These are phyloP conservation scores for Moesziomyces globuligerus DNA, from an alignment of 1,284 basidiomycete species.

Conservation along the genomic window DNA sequence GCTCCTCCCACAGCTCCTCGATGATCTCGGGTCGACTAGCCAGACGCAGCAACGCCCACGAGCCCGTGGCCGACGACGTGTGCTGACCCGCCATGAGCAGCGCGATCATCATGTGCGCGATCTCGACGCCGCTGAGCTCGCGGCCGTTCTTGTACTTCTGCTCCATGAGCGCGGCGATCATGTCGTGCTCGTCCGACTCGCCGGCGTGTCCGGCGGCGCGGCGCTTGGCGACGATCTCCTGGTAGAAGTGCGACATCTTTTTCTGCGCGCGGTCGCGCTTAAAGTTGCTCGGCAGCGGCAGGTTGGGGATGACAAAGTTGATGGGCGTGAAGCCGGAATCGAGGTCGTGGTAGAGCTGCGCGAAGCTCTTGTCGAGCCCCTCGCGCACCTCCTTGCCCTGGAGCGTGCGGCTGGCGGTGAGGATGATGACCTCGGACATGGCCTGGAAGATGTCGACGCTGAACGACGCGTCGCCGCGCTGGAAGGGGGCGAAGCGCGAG, in stretches of 20 bases:
- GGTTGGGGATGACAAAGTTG: conserved; percentile 90
- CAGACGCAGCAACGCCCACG: conserved; percentile 90
- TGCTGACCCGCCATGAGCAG: conserved; percentile 89
- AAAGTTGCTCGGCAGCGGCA: conserved; percentile 89
- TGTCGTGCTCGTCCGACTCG: conserved; percentile 76
- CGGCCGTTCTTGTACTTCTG: conserved; percentile 88
- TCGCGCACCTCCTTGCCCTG: conserved; percentile 90
- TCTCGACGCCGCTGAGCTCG: conserved; percentile 83
- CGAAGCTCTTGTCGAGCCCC: conserved; percentile 83
- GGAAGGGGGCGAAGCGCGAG: conserved; percentile 73
- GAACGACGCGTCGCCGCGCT: conserved; percentile 22
- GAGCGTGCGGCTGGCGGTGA: conserved; percentile 90
- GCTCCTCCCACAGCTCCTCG: conserved; percentile 78
- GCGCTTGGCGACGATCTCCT: conserved; percentile 84
- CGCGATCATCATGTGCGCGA: conserved; percentile 88
- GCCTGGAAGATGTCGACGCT: conserved; percentile 72
- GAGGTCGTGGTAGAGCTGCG: conserved; percentile 85
- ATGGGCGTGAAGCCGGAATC: conserved; percentile 75
- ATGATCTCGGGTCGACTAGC: conserved; percentile 81
- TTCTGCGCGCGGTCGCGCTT: conserved; percentile 87
- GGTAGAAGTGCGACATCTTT: conserved; percentile 94
- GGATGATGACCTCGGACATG: conserved; percentile 91
- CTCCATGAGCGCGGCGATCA: conserved; percentile 87
- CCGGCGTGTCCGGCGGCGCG: conserved; percentile 68
- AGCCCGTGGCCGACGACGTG: conserved; percentile 89